Base-by-base conservation (phyloP, 2,329 filamentous ascomycete genomes). In the Pyrenochaeta sp. region DNA sequence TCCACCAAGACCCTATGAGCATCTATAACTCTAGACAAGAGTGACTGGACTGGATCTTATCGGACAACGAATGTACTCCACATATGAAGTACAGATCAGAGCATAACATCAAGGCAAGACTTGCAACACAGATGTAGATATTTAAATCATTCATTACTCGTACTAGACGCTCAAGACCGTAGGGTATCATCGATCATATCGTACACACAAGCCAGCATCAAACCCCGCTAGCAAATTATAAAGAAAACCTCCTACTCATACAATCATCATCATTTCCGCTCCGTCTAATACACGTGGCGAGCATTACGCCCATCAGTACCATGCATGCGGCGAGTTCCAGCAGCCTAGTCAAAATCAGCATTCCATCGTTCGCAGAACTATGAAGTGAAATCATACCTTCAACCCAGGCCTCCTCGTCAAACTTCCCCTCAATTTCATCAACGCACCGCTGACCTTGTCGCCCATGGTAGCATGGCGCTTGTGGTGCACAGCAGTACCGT, bases 401-500 rank as follows among this genome's bases (percentile, higher is more conserved):
- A 90, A 79, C 25, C 88, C 91, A 2, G 90, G 89, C 40, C 87
- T 83, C 47, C 86, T 78, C 1, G 89, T 93, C 56, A 94, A 73
- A 52, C 82, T 86, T 7, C 91, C 91, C 77, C 87, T 88, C 62
- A 94, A 77, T 81, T 86, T 91, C 80, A 91, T 83, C 75, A 94
- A 81, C 0, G 90, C 91, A 19, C 91, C 91, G 49, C 85, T 88
- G 67, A 94, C 84, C 79, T 93, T 94, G 80, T 94, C 91, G 46
- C 89, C 89, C 64, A 93, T 81, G 39, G 84, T 86, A 2, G 86
- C 84, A 69, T 88, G 86, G 71, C 90, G 87, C 74, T 86, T 85
- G 52, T 91, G 90, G 60, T 87, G 84, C 6, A 68, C 69, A 6
- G 66, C 72, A 32, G 64, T 55, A 34, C 52, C 45, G 28, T 19